phyloP scores from a whole-genome alignment of 768 basidiomycete genomes.

The Ramaria rubella region DNA sequence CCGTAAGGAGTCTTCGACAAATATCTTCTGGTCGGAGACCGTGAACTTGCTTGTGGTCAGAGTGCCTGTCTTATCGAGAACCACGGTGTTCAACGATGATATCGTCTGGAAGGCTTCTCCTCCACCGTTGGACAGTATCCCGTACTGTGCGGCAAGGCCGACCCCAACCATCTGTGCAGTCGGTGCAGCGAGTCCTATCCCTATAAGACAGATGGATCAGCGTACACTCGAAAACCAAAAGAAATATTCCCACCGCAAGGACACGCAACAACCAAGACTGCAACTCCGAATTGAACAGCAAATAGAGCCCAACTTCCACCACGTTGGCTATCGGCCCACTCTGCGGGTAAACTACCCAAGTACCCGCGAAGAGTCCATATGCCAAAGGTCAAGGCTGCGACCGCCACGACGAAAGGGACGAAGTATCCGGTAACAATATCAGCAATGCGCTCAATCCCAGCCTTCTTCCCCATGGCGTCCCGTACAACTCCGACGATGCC shows the following conservation, averaged over 20 bases:
- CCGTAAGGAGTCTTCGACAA: constrained; percentile 14
- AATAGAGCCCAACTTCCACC: constrained; percentile 31
- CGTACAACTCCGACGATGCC: constrained; percentile 70
- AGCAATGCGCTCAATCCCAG: constrained; percentile 73
- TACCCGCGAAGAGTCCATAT: constrained; percentile 6
- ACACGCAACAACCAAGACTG: constrained; percentile 80
- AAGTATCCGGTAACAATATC: constrained; percentile 72
- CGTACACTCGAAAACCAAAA: neutral
- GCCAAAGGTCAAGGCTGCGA: constrained; percentile 43
- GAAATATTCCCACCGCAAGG: constrained; percentile 58
- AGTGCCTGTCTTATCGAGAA: constrained; percentile 87
- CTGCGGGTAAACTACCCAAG: neutral
- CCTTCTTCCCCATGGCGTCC: constrained; percentile 47
- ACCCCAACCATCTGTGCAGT: constrained; percentile 80
- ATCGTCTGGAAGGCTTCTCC: constrained; percentile 86
- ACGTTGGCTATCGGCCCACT: neutral
- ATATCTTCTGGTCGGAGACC: constrained; percentile 48
- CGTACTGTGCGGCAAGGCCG: constrained; percentile 70
- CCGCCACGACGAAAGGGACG: constrained; percentile 67
- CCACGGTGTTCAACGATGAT: constrained; percentile 61
- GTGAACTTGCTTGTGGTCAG: constrained; percentile 61
- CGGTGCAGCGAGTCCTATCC: constrained; percentile 78
- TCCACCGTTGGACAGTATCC: constrained; percentile 80
- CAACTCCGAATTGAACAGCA: constrained; percentile 78
- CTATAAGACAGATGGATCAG: neutral